phyloP scores from a whole-genome alignment of 1,139 yeast genomes.

The Hanseniaspora gamundiae region DNA sequence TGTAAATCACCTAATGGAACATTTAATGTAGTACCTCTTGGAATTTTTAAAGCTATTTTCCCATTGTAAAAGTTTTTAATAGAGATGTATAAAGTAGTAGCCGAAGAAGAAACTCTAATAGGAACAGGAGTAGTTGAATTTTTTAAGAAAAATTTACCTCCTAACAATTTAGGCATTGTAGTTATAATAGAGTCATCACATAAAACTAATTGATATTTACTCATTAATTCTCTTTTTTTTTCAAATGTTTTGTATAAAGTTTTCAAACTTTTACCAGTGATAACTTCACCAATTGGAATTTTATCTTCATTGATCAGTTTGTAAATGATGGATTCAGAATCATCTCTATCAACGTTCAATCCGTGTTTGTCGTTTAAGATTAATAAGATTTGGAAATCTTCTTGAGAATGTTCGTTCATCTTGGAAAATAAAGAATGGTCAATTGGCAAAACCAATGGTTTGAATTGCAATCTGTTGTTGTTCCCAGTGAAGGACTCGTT shows the following conservation, averaged over 20 bases:
- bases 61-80: slow-evolving; percentile 41
- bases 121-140: slow-evolving; percentile 62
- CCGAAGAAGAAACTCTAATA: slow-evolving; percentile 42
- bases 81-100: slow-evolving; percentile 44
- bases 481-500: slow-evolving; percentile 48
- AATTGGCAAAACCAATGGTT: slow-evolving; percentile 50
- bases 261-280: slow-evolving; percentile 48
- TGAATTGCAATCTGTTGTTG: slow-evolving; percentile 42
- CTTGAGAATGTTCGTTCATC: slow-evolving; percentile 25
- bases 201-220: slow-evolving; percentile 58
- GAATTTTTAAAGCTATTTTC: slow-evolving; percentile 53
- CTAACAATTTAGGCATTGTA: slow-evolving; percentile 70
- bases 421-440: slow-evolving; percentile 21
- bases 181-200: slow-evolving; percentile 76
- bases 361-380: slow-evolving; percentile 32
- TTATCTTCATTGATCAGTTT: slow-evolving; percentile 41
- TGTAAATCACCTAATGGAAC: slow-evolving; percentile 55
- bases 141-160: slow-evolving; percentile 72
- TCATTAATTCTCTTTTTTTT: slow-evolving; percentile 51
- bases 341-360: slow-evolving; percentile 11
- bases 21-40: slow-evolving; percentile 60
- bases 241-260: slow-evolving; percentile 59
- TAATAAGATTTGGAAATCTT: slow-evolving; percentile 51
- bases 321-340: slow-evolving; percentile 42
- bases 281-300: slow-evolving; percentile 23